Evolutionary conservation across 108 stramenopile species (phyloP).

Genomic region (Parietichytrium sp.): DNA sequence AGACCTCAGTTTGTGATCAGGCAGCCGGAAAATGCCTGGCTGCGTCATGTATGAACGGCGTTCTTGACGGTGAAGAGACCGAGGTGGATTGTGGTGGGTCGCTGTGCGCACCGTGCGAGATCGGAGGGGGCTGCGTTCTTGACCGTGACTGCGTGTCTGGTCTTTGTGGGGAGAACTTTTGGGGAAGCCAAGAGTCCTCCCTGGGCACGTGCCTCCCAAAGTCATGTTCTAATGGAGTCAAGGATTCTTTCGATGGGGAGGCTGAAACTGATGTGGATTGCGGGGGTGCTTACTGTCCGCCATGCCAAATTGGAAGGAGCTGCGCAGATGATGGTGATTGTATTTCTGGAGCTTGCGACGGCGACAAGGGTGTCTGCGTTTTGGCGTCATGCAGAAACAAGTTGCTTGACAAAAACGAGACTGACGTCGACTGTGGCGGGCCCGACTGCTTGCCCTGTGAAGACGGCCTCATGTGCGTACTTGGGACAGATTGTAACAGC

Average conservation of each 20-base stretch:
- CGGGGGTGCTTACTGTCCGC: neutral
- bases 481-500: conserved; percentile 6
- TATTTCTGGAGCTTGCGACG: neutral
- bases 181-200: neutral
- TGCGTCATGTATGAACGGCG: conserved; percentile 27
- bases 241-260: no score
- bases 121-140: neutral
- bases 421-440: conserved; percentile 42
- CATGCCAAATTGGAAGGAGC: neutral
- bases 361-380: conserved; percentile 11
- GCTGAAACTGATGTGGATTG: conserved; percentile 26
- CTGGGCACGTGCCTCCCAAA: neutral
- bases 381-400: neutral
- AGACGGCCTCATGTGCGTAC: neutral
- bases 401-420: conserved; percentile 37
- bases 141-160: neutral
- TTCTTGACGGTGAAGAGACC: neutral
- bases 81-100: conserved; percentile 30
- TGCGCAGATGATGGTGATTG: conserved; percentile 1
- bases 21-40: neutral
- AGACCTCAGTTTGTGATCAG: neutral
- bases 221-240: conserved; percentile 1
- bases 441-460: conserved; percentile 34
- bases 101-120: neutral
- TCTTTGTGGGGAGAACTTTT: neutral